Evolutionary conservation across 768 basidiomycete genomes (phyloP), one percentile per base, ranked within the genome.

Genomic region (Boletus pseudopeckii): DNA sequence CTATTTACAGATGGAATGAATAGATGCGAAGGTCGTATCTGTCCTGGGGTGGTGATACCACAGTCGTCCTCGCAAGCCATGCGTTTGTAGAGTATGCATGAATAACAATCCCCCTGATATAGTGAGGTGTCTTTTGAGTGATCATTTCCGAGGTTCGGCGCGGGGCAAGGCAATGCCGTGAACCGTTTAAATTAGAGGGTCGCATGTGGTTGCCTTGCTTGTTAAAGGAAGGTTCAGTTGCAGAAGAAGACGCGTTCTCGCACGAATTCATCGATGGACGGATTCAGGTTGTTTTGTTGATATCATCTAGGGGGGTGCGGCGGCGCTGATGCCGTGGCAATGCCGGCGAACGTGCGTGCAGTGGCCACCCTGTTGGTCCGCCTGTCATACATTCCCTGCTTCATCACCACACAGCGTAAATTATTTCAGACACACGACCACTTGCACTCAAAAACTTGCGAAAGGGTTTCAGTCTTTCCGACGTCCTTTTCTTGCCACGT

Each of bases 1-100:
- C 54, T 56, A 55, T 60, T 58, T 56, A 54, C 68, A 89, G 88
- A 61, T 90, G 88, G 88, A 89, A 90, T 67, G 88, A 90, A 73
- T 90, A 81, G 74, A 73, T 58, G 57, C 48, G 52, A 46, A 40
- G 36, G 26, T 54, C 58, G 56, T 42, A 55, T 57, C 45, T 28
- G 32, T 51, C 50, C 41, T 36, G 54, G 7, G 43, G 39, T 33
- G 40, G 41, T 46, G 41, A 38, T 33, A 43, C 52, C 34, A 30
- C 38, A 9, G 44, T 39, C 44, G 14, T 46, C 28, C 28, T 47
- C 18, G 44, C 40, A 48, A 52, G 34, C 7, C 28, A 7, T 40
- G 37, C 47, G n/a, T 22, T 37, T 55, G 46, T 65, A 57, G 55
- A 54, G 47, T 47, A 43, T 33, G 17, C 28, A 48, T 18, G 39